Base-by-base conservation (phyloP, 371 early-diverging fungal species). In the Amoeboaphelidium protococcarum region DNA sequence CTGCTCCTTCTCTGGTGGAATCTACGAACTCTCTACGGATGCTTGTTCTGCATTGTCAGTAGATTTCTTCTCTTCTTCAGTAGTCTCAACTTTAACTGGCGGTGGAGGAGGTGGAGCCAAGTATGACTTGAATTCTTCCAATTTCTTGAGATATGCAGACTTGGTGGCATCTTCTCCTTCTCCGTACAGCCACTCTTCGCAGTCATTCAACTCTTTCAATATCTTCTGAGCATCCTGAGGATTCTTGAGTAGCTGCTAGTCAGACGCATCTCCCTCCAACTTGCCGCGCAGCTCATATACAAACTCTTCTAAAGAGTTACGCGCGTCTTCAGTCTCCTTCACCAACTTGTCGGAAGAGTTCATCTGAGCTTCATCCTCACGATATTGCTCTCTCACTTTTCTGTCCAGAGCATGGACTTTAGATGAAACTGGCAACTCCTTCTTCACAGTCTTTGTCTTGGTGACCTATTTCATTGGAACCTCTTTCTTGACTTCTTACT, bases 301-400 rank as follows among this genome's bases (percentile, higher is more conserved):
- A 64, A 88, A 95, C 66, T 92, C 92, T 64, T 95, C 95, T 47
- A 95, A 74, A 25, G 81, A 71, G 70, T 95, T 95, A 67, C 82
- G 79, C 61, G 74, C 73, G 51, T 81, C 74, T 63, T 89, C 92
- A 13, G 92, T 90, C 54, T 87, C 90, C 43, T 74, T 68, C 31
- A 95, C 83, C 52, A 89, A 73, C 55, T 76, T 73, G 62, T 95
- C 92, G 23, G 73, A 58, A 19, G 77, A 58, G 45, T 64, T 60
- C 91, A 95, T 91, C 54, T 78, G 73, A 56, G 65, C 68, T 69
- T 95, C 95, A 55, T 60, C 56, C 57, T 80, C 80, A 44, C 64
- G 60, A 60, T 77, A 74, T 45, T 70, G 64, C 50, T 65, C 50
- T n/a, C n/a, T n/a, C n/a, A n/a, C n/a, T n/a, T n/a, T n/a, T n/a